phyloP scores from a whole-genome alignment of 768 basidiomycete genomes.

The Rhizopogon rudus region DNA sequence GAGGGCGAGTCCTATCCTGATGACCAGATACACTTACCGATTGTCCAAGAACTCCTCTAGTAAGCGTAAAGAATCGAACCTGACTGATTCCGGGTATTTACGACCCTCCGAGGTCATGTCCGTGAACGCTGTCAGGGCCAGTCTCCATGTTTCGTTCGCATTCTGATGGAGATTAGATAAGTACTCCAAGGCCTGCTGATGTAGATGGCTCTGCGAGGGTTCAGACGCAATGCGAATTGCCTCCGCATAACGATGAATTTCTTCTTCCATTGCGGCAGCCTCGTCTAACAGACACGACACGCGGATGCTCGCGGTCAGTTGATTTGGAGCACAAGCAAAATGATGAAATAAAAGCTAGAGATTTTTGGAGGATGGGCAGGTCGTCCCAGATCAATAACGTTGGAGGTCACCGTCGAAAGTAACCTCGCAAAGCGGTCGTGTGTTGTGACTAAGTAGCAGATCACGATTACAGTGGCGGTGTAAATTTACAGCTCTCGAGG shows the following conservation, averaged over 20 bases:
- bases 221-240: slow-evolving; percentile 89
- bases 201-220: slow-evolving; percentile 62
- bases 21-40: slow-evolving; percentile 48
- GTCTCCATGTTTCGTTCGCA: slow-evolving; percentile 71
- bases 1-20: neutral
- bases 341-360: neutral
- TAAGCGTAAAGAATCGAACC: slow-evolving; percentile 78
- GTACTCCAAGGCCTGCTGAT: slow-evolving; percentile 85
- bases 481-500: neutral
- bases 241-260: slow-evolving; percentile 72
- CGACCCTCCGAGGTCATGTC: slow-evolving; percentile 58
- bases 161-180: slow-evolving; percentile 74
- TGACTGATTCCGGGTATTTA: slow-evolving; percentile 65
- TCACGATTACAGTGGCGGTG: slow-evolving; percentile 1
- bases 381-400: neutral
- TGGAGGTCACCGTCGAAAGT: neutral
- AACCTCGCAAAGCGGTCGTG: neutral
- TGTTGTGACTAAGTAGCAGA: neutral
- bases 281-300: slow-evolving; percentile 12
- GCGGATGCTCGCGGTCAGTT: slow-evolving; percentile 11
- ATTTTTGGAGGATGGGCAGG: neutral
- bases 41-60: slow-evolving; percentile 81
- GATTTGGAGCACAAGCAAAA: neutral
- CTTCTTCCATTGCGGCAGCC: slow-evolving; percentile 55
- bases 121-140: slow-evolving; percentile 72